Conservation (phyloP, 257 asterid genomes). For the Fraxinus anomala region DNA sequence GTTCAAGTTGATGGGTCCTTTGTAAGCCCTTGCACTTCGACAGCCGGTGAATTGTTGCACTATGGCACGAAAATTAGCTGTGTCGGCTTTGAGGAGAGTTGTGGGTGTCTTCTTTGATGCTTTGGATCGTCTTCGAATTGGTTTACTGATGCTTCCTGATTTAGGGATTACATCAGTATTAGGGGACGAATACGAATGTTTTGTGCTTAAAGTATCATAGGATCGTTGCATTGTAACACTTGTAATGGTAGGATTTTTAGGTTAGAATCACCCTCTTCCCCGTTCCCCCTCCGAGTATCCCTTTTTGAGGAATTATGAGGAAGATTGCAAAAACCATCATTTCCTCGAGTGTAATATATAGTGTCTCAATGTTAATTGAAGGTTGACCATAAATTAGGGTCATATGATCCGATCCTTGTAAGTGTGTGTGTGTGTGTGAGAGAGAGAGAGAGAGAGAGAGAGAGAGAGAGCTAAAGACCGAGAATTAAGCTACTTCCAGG, state of each 20-base stretch:
- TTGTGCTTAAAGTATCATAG: not conserved
- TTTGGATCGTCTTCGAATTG: slow-evolving; percentile 38
- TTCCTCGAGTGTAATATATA: not conserved
- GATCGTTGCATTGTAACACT: not conserved
- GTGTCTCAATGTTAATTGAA: not conserved
- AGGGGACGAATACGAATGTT: not conserved
- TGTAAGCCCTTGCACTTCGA: slow-evolving; percentile 35
- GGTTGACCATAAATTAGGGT: not conserved
- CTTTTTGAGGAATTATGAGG: not conserved
- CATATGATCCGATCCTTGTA: too few relatives aligned
- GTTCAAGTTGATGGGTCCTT: slow-evolving; percentile 63
- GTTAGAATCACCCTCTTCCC: not conserved
- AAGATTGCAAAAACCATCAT: not conserved
- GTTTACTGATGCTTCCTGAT: slow-evolving; percentile 21
- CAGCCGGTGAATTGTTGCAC: slow-evolving; percentile 74
- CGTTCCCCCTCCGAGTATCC: not conserved
- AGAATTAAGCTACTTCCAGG: not conserved
- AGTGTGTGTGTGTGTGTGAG: too few relatives aligned
- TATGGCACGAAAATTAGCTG: slow-evolving; percentile 50
- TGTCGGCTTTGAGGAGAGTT: slow-evolving; percentile 44
- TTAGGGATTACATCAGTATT: slow-evolving; percentile 13
- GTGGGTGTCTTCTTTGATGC: slow-evolving; percentile 44
- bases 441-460: too few relatives aligned
- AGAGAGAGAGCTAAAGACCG: not conserved
- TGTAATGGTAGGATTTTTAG: not conserved